These are phyloP conservation scores for Fraxinus nigra DNA, from an alignment of 305 asterid species.

Conservation along the genomic window DNA sequence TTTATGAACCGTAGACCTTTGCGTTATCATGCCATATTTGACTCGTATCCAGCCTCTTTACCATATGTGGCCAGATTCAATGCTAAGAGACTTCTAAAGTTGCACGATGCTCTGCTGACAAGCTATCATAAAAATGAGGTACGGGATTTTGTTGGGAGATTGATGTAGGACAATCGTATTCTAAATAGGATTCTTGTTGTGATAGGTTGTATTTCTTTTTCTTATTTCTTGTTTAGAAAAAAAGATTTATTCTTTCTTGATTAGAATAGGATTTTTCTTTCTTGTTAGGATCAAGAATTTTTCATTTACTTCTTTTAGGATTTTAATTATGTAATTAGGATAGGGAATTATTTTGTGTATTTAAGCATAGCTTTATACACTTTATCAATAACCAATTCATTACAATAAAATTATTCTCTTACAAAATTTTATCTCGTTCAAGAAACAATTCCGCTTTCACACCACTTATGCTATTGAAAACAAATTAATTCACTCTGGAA, in stretches of 20 bases:
- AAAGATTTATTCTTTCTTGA: not conserved
- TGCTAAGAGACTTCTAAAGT: slow-evolving; percentile 87
- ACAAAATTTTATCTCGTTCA: not conserved
- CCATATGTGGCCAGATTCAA: slow-evolving; percentile 82
- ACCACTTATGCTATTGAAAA: slow-evolving; percentile 10
- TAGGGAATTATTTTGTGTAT: not conserved
- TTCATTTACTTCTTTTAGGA: not conserved
- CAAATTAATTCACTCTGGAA: slow-evolving; percentile 1
- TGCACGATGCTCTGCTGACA: slow-evolving; percentile 77
- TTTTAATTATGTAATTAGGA: not conserved
- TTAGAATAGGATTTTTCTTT: not conserved
- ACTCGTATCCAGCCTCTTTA: slow-evolving; percentile 78
- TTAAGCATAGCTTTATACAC: not conserved
- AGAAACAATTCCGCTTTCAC: not conserved
- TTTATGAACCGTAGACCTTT: slow-evolving; percentile 59
- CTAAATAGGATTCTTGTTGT: not conserved
- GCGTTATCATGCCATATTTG: slow-evolving; percentile 65
- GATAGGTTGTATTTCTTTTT: not conserved
- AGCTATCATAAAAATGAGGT: slow-evolving; percentile 96
- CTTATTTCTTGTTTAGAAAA: not conserved
- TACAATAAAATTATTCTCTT: not conserved
- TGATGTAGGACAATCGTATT: not conserved
- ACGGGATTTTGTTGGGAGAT: slow-evolving; percentile 1
- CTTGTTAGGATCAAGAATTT: not conserved
- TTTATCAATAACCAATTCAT: not conserved